Conservation (phyloP, 805 yeast genomes). For the Cyberlindnera euphorbiae region DNA sequence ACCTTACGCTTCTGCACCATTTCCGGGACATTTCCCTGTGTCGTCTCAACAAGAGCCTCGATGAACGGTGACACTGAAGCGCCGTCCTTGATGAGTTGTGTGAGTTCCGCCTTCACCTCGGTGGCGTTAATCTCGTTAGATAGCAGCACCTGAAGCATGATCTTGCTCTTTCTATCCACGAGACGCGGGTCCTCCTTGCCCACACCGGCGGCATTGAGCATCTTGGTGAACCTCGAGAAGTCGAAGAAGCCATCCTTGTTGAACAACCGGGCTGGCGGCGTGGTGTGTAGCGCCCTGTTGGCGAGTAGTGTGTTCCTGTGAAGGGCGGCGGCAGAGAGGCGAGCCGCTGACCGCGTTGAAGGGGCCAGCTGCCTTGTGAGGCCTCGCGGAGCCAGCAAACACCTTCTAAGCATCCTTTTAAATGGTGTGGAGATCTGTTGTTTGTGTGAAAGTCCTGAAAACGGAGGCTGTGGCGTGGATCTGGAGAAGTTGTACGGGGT, state of each 20-base stretch:
- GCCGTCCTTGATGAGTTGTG: conserved; percentile 13
- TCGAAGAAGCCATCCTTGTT: conserved; percentile 19
- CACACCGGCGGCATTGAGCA: conserved; percentile 14
- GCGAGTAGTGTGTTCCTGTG: too few relatives aligned
- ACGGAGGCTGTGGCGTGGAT: too few relatives aligned
- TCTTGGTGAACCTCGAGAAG: conserved; percentile 15
- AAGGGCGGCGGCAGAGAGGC: too few relatives aligned
- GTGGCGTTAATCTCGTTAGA: conserved; percentile 8
- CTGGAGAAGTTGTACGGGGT: too few relatives aligned
- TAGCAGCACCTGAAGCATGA: conserved; percentile 16
- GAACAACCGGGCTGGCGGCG: conserved; percentile 8
- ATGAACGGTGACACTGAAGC: conserved; percentile 17
- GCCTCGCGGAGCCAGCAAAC: too few relatives aligned
- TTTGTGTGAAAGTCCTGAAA: too few relatives aligned
- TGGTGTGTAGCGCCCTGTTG: conserved; percentile 4
- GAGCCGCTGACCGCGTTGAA: too few relatives aligned
- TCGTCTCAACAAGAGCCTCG: conserved; percentile 12
- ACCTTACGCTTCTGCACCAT: conserved; percentile 8
- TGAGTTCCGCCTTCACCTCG: conserved; percentile 9
- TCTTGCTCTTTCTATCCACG: conserved; percentile 10
- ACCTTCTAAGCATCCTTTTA: too few relatives aligned
- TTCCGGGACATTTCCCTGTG: conserved; percentile 5
- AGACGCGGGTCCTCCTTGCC: conserved; percentile 10
- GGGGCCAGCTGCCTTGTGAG: too few relatives aligned
- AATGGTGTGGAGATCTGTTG: too few relatives aligned